phyloP scores from a whole-genome alignment of 2,329 filamentous ascomycete species.

The Paraphaeosphaeria minitans region DNA sequence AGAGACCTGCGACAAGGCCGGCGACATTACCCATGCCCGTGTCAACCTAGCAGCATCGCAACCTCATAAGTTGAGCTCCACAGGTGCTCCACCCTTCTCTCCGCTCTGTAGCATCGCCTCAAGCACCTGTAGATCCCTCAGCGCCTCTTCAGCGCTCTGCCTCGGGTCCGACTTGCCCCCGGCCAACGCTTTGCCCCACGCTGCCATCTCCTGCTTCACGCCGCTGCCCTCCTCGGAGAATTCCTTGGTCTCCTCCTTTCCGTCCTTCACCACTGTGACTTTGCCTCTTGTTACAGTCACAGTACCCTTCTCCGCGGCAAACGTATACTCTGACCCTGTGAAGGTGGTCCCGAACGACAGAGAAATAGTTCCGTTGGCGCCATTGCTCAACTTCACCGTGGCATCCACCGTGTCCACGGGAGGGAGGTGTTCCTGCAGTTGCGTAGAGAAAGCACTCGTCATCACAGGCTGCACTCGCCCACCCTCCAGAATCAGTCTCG shows the following conservation, averaged over 20 bases:
- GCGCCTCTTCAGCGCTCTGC: slow-evolving; percentile 63
- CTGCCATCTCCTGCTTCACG: slow-evolving; percentile 65
- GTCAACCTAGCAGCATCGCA: background rate
- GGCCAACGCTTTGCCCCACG: slow-evolving; percentile 62
- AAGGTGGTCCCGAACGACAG: slow-evolving; percentile 64
- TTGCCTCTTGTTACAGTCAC: slow-evolving; percentile 57
- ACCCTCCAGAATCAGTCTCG: slow-evolving; percentile 62
- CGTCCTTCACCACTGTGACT: slow-evolving; percentile 33
- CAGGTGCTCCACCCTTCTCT: slow-evolving; percentile 42
- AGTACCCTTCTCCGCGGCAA: slow-evolving; percentile 63
- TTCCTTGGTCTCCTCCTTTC: slow-evolving; percentile 44
- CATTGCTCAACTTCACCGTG: slow-evolving; percentile 59
- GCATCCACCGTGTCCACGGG: slow-evolving; percentile 72
- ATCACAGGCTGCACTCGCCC: slow-evolving; percentile 50
- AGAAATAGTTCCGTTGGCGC: slow-evolving; percentile 62
- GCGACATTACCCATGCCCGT: background rate
- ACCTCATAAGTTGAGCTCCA: slow-evolving; percentile 24
- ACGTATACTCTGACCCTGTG: slow-evolving; percentile 59
- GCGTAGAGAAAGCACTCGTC: slow-evolving; percentile 61
- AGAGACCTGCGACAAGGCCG: background rate
- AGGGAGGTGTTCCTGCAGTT: slow-evolving; percentile 62
- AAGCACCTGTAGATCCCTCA: slow-evolving; percentile 64
- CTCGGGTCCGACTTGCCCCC: slow-evolving; percentile 56
- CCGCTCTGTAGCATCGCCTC: slow-evolving; percentile 51
- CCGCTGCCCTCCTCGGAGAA: slow-evolving; percentile 58